Evolutionary conservation across 306 rosid species (phyloP).

Genomic region (Lupinus albus): DNA sequence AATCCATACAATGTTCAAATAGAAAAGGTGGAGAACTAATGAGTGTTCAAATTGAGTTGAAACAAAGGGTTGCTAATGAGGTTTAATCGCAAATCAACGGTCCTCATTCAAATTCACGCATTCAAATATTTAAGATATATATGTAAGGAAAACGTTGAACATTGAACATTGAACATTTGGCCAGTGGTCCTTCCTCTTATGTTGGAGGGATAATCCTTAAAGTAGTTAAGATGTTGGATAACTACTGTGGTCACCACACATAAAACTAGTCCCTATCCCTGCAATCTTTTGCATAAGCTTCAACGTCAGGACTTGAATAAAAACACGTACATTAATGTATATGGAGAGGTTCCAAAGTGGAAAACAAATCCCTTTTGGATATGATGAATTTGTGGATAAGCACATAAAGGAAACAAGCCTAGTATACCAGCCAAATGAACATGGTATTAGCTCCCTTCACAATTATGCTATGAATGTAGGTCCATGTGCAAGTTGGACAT

Average conservation of each 20-base stretch:
- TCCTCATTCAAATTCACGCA: too few species aligned
- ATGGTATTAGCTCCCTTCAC: background rate
- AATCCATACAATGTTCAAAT: too few species aligned
- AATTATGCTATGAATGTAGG: background rate
- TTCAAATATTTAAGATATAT: too few species aligned
- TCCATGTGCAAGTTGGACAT: background rate
- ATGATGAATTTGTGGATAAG: conserved; percentile 2
- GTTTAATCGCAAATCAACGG: too few species aligned
- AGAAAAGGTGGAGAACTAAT: too few species aligned
- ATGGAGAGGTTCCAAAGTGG: background rate
- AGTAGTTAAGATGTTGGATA: conserved; percentile 1
- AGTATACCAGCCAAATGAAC: background rate
- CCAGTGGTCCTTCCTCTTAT: conserved; percentile 44
- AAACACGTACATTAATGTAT: background rate
- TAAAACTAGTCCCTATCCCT: conserved; percentile 17
- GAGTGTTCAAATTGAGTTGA: too few species aligned
- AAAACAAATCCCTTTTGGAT: background rate
- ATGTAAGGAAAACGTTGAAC: too few species aligned
- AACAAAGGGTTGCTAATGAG: too few species aligned
- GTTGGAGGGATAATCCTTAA: conserved; percentile 25
- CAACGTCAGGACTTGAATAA: background rate
- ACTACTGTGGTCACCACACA: conserved; percentile 7
- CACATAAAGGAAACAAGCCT: background rate
- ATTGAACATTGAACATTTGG: conserved; percentile 7
- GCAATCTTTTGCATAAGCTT: conserved; percentile 11